Evolutionary conservation across 768 basidiomycete genomes (phyloP), one percentile per base, ranked within the genome.

Genomic region (Boletus edulis): DNA sequence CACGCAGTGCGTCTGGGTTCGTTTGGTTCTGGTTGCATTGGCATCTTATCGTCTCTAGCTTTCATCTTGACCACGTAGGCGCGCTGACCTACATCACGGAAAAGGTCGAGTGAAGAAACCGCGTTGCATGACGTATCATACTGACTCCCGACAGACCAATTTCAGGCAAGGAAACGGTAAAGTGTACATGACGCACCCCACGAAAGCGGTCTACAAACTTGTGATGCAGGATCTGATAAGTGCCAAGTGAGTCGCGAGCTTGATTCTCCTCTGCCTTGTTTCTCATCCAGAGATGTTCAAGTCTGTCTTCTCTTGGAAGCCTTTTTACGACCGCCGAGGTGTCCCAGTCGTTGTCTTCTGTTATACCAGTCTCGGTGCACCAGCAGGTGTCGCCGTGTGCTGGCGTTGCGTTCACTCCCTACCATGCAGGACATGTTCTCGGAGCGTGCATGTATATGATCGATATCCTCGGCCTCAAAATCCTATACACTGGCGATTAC

Each of bases 161-260:
- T 98, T 99, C 71, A 78, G 84, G 67, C 92, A 97, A 67, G 96
- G 96, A 18, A 88, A 87, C 54, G 96, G 96, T 18, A 96, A 95
- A 64, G 94, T 98, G 10, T 99, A 98, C 75, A 99, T 98, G 96
- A 98, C 96, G 3, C 92, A 94, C 72, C 93, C 96, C 2, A 99
- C 96, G 12, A 99, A 98, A 72, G 95, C 93, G 3, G 82, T 98
- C 47, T 94, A 98, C 76, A 94, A 94, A 59, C 91, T 95, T 69
- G 94, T 98, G 80, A 98, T 98, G 95, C 93, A 95, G 70, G 96
- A 98, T 67, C 95, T 89, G 66, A 87, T 98, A 51, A 84, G 91
- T 31, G 93, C 89, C 81, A 84, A 91, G 94, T 94, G 45, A 47
- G 82, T 74, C 18, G 4, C 15, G 31, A 17, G 13, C 31, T 44